Evolutionary conservation across 495 filamentous ascomycete species (phyloP), one percentile per base, ranked within the genome.

Genomic region (Neurospora sp.): DNA sequence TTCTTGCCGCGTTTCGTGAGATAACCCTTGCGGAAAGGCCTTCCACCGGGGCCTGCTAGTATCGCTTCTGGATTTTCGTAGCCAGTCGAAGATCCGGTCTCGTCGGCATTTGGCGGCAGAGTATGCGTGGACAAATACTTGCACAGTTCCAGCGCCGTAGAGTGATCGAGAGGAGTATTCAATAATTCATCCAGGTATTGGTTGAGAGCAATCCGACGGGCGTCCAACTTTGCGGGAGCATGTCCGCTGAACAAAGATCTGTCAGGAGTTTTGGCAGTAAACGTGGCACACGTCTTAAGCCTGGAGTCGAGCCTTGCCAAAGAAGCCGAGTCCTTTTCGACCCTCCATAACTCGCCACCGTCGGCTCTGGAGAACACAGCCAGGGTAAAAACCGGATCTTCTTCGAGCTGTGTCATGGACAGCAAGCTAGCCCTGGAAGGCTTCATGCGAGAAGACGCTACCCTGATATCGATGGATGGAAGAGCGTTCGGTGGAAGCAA

Each of bases 1-100:
- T 97, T 98, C 84, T 99, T 99, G 37, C 96, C 96, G 71, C 92
- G 86, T 82, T 99, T 99, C 8, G 96, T 98, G 40, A 99, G 84
- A 84, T 98, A 98, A 17, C 96, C 96, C 78, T 90, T 94, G 77
- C 94, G 95, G 74, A 89, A 85, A 1, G 91, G 89, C 70, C 89
- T 89, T 3, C 89, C 89, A 73, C 91, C 87, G 9, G 88, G 84
- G 0, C 89, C 88, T 37, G 78, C 80, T 69, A 81, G 84, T 42
- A 81, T 78, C 4, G 78, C 75, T 79, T 81, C 70, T 12, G 69
- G 61, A 74, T 76, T 78, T 31, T 78, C 76, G 31, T 85, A 78
- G 39, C 82, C 81, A 4, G 82, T 76, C 38, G 82, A 82, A 31
- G 86, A 82, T 69, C 86, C 86, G 12, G 86, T 80, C 74, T 93